Conservation (phyloP, 2,329 filamentous ascomycete species). For the Coniochaeta sp. region DNA sequence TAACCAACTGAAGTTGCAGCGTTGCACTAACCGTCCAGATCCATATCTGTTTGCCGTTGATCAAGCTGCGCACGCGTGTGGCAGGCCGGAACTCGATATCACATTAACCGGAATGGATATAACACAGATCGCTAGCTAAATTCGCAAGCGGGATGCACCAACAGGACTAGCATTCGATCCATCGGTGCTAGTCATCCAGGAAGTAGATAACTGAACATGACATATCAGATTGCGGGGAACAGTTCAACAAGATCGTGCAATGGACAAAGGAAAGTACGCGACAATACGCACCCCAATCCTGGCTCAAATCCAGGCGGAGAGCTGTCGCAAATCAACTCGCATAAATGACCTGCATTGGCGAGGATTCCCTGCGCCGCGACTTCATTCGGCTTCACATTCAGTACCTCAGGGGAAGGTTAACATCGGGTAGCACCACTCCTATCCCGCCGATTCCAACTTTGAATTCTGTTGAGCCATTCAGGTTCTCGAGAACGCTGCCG, state of each 20-base stretch:
- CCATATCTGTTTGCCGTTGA: background rate
- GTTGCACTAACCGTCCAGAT: background rate
- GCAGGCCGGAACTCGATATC: background rate
- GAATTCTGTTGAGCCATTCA: background rate
- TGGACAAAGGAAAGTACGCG: background rate
- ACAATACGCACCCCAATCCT: background rate
- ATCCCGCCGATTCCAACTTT: background rate
- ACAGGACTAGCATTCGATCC: background rate
- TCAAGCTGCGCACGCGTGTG: background rate
- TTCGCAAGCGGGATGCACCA: background rate
- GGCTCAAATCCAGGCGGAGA: background rate
- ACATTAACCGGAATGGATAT: background rate
- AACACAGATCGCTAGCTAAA: background rate
- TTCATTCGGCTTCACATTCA: constrained; percentile 1
- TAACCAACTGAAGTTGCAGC: background rate
- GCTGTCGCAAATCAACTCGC: background rate
- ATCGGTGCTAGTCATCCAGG: background rate
- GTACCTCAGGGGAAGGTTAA: background rate
- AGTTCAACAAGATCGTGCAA: background rate
- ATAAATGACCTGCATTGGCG: constrained; percentile 1
- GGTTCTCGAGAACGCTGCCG: background rate
- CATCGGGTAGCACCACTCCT: background rate
- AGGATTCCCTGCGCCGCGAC: background rate
- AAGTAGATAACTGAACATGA: background rate
- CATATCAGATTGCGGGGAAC: background rate